Evolutionary conservation across 1,284 basidiomycete species (phyloP), one percentile per base, ranked within the genome.

Genomic region (Rhodotorula sp.): DNA sequence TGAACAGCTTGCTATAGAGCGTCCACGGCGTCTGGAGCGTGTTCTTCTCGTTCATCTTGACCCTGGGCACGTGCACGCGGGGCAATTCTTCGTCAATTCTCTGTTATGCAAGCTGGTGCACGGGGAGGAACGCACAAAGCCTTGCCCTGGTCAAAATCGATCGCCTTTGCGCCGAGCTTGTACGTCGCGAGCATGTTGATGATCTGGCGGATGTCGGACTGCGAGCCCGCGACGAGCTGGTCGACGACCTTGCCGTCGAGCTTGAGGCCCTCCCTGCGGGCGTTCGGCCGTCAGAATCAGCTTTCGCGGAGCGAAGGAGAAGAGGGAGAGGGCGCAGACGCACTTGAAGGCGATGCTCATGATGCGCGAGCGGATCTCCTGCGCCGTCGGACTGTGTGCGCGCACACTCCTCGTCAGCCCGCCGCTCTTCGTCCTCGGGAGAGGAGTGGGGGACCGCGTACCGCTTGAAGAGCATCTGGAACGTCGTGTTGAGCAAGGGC

Each of bases 121-220:
- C n/a, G n/a, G 44, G 21, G 12, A 2, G 25, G 27, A 4, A 85
- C 91, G 72, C 79, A 97, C 94, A 97, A 83, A 34, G 85, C 81
- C 82, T 97, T 97, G 72, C 92, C 87, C 79, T 97, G 89, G 79
- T 99, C 94, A 81, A 92, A 97, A 76, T 89, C 86, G 89, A 97
- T 92, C 5, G 87, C 85, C 78, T 86, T 88, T 3, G 73, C 73
- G 25, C 90, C 90, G 34, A 94, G 83, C 80, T 90, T 93, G 92
- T 93, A 99, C 0, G 95, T 98, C 19, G 95, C 96, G 12, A 99
- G 85, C 94, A 99, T 98, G 81, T 98, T 99, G 76, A 98, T 84
- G 10, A 99, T 92, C 80, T 96, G 93, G 10, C 96, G 91, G 70
- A 99, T 96, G 81, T 99, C 96, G 6, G 93, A 94, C 78, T 97